These are phyloP conservation scores for Orobanche coerulescens DNA, from an alignment of 257 asterid species.

Conservation along the genomic window DNA sequence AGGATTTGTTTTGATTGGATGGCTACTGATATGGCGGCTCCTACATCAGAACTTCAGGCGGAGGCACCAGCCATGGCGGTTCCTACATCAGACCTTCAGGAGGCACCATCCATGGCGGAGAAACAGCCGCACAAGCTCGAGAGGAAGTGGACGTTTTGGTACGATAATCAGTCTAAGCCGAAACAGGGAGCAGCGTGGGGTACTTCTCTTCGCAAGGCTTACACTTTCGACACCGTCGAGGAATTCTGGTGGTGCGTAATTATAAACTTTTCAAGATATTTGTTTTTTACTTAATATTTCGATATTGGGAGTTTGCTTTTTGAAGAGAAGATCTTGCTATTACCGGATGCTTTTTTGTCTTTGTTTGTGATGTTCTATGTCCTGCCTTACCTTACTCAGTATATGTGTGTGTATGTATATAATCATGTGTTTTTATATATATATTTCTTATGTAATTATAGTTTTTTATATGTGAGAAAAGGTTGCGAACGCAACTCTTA, in stretches of 20 bases:
- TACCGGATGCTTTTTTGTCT: not conserved
- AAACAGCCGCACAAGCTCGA: slow-evolving; percentile 64
- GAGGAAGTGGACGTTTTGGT: slow-evolving; percentile 91
- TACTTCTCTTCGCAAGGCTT: slow-evolving; percentile 49
- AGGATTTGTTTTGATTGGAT: slow-evolving; percentile 30
- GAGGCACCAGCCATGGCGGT: slow-evolving; percentile 36
- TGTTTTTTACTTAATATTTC: slow-evolving; percentile 11
- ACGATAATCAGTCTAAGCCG: slow-evolving; percentile 73
- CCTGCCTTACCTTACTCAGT: not conserved
- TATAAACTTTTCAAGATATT: not conserved
- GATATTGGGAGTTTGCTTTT: slow-evolving; percentile 4
- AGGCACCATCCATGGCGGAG: slow-evolving; percentile 30
- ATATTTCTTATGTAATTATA: not conserved
- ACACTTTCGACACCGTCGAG: slow-evolving; percentile 85
- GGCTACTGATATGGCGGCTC: slow-evolving; percentile 61
- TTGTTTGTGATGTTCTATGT: not conserved
- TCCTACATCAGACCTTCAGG: slow-evolving; percentile 31
- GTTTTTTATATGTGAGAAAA: not conserved
- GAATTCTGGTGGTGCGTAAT: slow-evolving; percentile 83
- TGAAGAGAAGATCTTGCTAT: not conserved
- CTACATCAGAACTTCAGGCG: slow-evolving; percentile 26
- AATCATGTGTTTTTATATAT: not conserved
- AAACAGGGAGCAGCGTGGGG: slow-evolving; percentile 95
- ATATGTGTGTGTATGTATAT: not conserved
- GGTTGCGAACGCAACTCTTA: not conserved